Evolutionary conservation across 2,329 filamentous ascomycete genomes (phyloP).

Genomic region (Sordariomycetes sp.): DNA sequence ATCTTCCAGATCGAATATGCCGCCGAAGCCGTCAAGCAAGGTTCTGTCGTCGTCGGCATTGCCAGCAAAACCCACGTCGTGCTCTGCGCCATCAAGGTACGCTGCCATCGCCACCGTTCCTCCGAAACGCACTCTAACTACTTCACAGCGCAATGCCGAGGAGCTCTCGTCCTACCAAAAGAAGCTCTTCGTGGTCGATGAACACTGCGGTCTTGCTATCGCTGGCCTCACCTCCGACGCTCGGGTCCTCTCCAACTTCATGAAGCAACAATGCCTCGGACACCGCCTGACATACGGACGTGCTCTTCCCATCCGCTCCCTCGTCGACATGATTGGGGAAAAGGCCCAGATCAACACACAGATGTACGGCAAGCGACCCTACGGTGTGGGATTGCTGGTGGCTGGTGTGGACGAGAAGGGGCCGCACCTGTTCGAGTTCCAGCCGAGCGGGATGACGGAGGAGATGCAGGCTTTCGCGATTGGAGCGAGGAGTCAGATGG

Average conservation of each 20-base stretch:
- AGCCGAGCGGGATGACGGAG: conserved; percentile 89
- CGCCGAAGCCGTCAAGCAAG: conserved; percentile 96
- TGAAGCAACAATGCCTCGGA: conserved; percentile 97
- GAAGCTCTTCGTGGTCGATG: conserved; percentile 95
- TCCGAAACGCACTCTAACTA: conserved; percentile 1
- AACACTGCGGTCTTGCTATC: conserved; percentile 90
- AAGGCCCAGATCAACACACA: conserved; percentile 98
- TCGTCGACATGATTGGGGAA: conserved; percentile 87
- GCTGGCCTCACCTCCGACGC: conserved; percentile 95
- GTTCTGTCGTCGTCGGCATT: conserved; percentile 93
- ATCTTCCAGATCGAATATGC: conserved; percentile 99
- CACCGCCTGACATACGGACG: conserved; percentile 95
- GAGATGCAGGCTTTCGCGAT: conserved; percentile 97
- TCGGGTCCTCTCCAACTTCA: conserved; percentile 99
- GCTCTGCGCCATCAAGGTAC: conserved; percentile 90
- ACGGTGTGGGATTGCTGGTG: conserved; percentile 87
- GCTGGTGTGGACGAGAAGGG: conserved; percentile 90
- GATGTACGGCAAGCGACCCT: conserved; percentile 91
- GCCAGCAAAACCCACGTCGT: conserved; percentile 98
- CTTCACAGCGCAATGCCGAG: conserved; percentile 81
- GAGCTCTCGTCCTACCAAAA: conserved; percentile 99
- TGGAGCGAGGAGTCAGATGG: conserved; percentile 94
- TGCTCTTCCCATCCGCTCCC: conserved; percentile 79
- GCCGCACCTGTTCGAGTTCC: conserved; percentile 96
- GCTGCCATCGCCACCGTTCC: conserved; percentile 8